Conservation (phyloP, 164 flowering plant genomes). For the Dillenia suffruticosa region DNA sequence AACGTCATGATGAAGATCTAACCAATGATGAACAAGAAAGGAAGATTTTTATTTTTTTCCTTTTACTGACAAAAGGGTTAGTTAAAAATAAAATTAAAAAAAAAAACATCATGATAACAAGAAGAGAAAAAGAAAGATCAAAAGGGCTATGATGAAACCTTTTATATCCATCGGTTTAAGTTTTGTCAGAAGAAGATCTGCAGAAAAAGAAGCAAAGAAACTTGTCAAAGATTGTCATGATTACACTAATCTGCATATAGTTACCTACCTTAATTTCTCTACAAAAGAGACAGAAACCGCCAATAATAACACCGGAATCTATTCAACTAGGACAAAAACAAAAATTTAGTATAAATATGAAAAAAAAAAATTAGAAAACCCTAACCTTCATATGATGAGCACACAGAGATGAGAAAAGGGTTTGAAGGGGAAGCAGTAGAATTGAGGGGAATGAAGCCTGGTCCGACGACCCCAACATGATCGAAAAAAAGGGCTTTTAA, state of each 20-base stretch:
- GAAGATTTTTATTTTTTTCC: too few relatives aligned
- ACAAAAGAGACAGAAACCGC: background rate
- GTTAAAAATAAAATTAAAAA: too few relatives aligned
- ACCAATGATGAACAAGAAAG: too few relatives aligned
- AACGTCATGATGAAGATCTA: too few relatives aligned
- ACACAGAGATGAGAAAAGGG: background rate
- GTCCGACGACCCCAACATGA: slow-evolving; percentile 32
- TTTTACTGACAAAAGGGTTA: too few relatives aligned
- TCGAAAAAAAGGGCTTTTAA: slow-evolving; percentile 2
- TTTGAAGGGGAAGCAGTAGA: slow-evolving; percentile 7
- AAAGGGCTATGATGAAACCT: slow-evolving; percentile 23
- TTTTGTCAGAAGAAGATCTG: too few relatives aligned
- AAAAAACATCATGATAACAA: slow-evolving; percentile 22
- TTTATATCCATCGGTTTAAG: background rate
- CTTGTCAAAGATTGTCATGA: slow-evolving; percentile 29
- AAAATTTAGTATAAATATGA: background rate
- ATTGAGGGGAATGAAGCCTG: slow-evolving; percentile 58
- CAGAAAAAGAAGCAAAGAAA: too few relatives aligned
- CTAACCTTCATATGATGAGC: too few relatives aligned
- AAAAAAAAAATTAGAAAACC: too few relatives aligned
- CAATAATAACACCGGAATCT: background rate
- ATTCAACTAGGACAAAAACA: background rate
- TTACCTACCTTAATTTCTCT: too few relatives aligned
- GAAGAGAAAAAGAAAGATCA: slow-evolving; percentile 7
- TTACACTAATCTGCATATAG: slow-evolving; percentile 41